A percentile compares a stretch with the other conserved stretches of the same genome.
These are phyloP conservation scores for Pythium phragmiticola DNA, from an alignment of 352 stramenopile genomes.

Conservation along the genomic window DNA sequence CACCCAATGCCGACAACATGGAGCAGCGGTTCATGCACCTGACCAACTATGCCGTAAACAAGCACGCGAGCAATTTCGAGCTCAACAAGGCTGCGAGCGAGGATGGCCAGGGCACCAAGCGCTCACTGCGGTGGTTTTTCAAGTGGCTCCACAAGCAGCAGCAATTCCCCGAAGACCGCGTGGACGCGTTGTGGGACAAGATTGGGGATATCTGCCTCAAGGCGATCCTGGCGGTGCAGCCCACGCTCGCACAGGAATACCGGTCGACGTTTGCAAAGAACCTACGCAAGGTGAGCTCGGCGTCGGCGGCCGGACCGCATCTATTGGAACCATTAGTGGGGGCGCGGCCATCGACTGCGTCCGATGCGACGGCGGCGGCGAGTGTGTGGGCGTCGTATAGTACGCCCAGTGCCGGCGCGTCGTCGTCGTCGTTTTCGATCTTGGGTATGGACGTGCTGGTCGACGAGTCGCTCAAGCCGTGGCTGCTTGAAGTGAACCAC, in stretches of 20 bases:
- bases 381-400: constrained; percentile 20
- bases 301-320: constrained; percentile 23
- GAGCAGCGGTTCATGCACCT: constrained; percentile 90
- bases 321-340: not conserved
- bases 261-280: constrained; percentile 84
- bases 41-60: constrained; percentile 93
- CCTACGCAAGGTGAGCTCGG: constrained; percentile 53
- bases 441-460: constrained; percentile 97
- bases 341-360: constrained; percentile 24
- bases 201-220: constrained; percentile 95
- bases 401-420: constrained; percentile 19
- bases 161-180: constrained; percentile 51
- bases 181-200: constrained; percentile 86
- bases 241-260: constrained; percentile 92
- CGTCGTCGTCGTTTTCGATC: constrained; percentile 88
- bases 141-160: constrained; percentile 78
- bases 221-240: constrained; percentile 91
- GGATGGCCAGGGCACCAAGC: constrained; percentile 81
- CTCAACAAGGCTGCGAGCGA: constrained; percentile 61
- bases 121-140: constrained; percentile 92
- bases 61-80: constrained; percentile 87
- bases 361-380: constrained; percentile 6
- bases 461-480: constrained; percentile 93
- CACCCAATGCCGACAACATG: constrained; percentile 81
- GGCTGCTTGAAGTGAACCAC: constrained; percentile 98